These are phyloP conservation scores for Hypoxylon sp. DNA, from an alignment of 2,329 filamentous ascomycete genomes.

Conservation along the genomic window DNA sequence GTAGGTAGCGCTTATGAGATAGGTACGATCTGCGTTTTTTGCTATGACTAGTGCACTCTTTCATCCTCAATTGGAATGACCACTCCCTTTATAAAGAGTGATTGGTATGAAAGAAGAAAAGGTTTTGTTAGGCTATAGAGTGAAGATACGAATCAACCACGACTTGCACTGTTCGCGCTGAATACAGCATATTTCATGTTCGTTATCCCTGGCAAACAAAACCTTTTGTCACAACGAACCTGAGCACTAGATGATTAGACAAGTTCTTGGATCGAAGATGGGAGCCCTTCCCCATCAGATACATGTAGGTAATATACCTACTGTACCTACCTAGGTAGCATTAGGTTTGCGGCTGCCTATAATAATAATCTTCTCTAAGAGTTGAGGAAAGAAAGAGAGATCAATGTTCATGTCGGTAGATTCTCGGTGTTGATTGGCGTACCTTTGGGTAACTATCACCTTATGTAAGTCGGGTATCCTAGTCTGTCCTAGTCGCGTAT, in stretches of 20 bases:
- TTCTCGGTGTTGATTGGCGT: conserved; percentile 14
- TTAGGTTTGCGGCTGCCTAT: conserved; percentile 2
- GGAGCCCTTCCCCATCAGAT: background rate
- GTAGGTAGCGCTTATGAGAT: background rate
- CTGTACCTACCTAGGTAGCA: background rate
- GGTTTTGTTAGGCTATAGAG: background rate
- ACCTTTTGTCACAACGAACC: background rate
- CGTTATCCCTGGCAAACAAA: background rate
- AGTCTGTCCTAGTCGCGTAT: background rate
- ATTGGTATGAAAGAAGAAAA: background rate
- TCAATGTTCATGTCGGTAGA: conserved; percentile 14
- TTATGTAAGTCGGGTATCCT: conserved; percentile 6
- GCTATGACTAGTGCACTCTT: background rate
- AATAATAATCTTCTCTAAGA: background rate
- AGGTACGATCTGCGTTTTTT: background rate
- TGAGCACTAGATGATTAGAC: no score
- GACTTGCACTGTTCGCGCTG: background rate
- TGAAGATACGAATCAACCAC: background rate
- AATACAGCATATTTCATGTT: background rate
- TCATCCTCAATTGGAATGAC: background rate
- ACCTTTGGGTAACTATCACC: conserved; percentile 3
- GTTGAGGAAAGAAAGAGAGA: no score
- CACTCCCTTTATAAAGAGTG: background rate
- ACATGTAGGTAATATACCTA: background rate
- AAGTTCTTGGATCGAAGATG: no score